Percentiles rank a stretch among this genome's conserved stretches.
Conservation (phyloP, 805 yeast genomes). For the Candida dajiaensis region DNA sequence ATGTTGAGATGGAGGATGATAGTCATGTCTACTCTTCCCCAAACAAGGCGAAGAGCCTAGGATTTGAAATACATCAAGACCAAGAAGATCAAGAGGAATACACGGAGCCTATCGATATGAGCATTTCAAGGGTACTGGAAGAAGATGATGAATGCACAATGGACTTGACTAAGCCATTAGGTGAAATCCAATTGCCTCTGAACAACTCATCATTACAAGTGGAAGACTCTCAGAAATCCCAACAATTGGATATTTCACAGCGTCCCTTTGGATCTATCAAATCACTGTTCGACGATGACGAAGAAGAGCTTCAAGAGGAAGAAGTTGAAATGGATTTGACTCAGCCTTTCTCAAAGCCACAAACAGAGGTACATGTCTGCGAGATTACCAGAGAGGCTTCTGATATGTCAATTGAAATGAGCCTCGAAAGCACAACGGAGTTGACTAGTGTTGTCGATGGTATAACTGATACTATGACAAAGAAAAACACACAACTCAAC, state of each 20-base stretch:
- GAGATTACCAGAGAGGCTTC: background rate
- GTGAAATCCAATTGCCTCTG: slow-evolving; percentile 14
- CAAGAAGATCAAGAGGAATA: slow-evolving; percentile 7
- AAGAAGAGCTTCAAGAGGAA: slow-evolving; percentile 10
- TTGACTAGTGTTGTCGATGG: slow-evolving; percentile 10
- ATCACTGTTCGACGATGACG: slow-evolving; percentile 21
- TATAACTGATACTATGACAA: slow-evolving; percentile 13
- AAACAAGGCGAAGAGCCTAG: slow-evolving; percentile 3
- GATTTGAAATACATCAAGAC: slow-evolving; percentile 19
- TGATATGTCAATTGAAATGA: background rate
- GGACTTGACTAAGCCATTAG: slow-evolving; percentile 24
- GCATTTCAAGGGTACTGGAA: slow-evolving; percentile 9
- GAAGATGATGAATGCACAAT: slow-evolving; percentile 19
- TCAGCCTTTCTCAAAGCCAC: slow-evolving; percentile 11
- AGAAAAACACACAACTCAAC: slow-evolving; percentile 18
- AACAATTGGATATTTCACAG: slow-evolving; percentile 5
- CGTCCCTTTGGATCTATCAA: slow-evolving; percentile 24
- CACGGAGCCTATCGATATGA: slow-evolving; percentile 18
- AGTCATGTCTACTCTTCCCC: slow-evolving; percentile 21
- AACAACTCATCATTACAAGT: background rate
- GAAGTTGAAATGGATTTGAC: slow-evolving; percentile 23
- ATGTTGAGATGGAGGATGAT: slow-evolving; percentile 23
- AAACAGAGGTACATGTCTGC: background rate
- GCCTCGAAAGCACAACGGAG: slow-evolving; percentile 17
- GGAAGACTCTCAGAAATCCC: slow-evolving; percentile 1